phyloP scores from a whole-genome alignment of 1,284 basidiomycete species.

The Dichomitus squalens region DNA sequence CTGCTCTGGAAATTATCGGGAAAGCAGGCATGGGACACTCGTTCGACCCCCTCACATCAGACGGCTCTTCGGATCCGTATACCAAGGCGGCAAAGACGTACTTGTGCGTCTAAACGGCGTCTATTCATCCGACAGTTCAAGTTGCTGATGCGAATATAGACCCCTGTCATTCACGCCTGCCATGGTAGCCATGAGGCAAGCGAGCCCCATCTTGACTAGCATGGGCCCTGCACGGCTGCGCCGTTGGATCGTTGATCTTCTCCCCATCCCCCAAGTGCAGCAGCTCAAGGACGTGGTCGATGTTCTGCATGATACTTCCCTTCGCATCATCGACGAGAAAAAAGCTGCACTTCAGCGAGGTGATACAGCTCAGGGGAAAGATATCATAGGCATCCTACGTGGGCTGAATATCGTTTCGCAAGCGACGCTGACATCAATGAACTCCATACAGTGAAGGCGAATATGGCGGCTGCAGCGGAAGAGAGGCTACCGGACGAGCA shows the following conservation, averaged over 20 bases:
- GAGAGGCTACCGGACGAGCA: constrained; percentile 20
- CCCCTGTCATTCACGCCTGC: constrained; percentile 21
- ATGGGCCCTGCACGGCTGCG: constrained; percentile 20
- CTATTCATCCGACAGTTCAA: background rate
- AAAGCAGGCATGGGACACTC: constrained; percentile 43
- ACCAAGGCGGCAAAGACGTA: constrained; percentile 35
- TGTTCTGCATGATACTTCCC: constrained; percentile 19
- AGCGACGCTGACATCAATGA: background rate
- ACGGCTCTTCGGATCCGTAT: constrained; percentile 33
- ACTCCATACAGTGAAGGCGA: constrained; percentile 12
- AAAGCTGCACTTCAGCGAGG: constrained; percentile 24
- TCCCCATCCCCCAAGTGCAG: constrained; percentile 21
- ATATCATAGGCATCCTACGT: constrained; percentile 38
- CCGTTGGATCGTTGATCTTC: constrained; percentile 13
- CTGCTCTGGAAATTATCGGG: constrained; percentile 37
- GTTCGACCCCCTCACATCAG: constrained; percentile 38
- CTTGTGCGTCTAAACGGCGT: constrained; percentile 19
- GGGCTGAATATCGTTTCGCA: constrained; percentile 1
- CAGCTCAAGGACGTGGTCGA: constrained; percentile 22
- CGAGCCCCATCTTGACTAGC: constrained; percentile 13
- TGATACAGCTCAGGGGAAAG: constrained; percentile 30
- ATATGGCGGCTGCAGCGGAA: constrained; percentile 11
- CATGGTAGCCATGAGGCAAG: constrained; percentile 21
- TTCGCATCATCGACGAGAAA: constrained; percentile 23
- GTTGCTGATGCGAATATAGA: background rate